Base-by-base conservation (phyloP, 176 grass and related monocot genomes). In the Musa beccarii region DNA sequence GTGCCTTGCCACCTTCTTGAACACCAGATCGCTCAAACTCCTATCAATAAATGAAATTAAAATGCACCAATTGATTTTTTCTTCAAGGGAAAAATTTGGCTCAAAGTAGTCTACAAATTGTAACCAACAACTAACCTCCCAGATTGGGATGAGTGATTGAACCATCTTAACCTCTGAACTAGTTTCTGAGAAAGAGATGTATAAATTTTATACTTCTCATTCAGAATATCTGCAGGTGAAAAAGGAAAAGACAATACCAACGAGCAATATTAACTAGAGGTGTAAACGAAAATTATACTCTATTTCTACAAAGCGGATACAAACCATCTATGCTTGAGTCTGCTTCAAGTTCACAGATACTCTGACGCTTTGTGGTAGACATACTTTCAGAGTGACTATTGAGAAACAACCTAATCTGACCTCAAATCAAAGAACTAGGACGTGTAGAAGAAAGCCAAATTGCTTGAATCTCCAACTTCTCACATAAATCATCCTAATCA, bases 331-430 rank as follows among this genome's bases (percentile, higher is more conserved):
- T 82, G 78, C 79, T 85, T 57, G 82, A 83, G 78, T 97, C 90
- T 69, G 79, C 93, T 83, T 97, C 93, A 69, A 97, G 94, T 82
- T 90, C 92, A 69, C 78, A 90, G 68, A 85, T 89, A 88, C 90
- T 97, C 52, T 97, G 94, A 66, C 94, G 87, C 66, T 69, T 84
- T 20, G 73, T 34, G 1, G 21, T 61, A 66, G 53, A 68, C 1
- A 68, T 56, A 9, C 14, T 69, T 82, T 85, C 89, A 61, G 10
- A 72, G 53, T n/a, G 80, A 29, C 11, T 11, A 53, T 80, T 49
- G 43, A 52, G 56, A 81, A 81, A 54, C 57, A 56, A 80, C 74
- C 59, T 79, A 90, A 84, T 26, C 68, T 11, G 80, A 51, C 82
- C 92, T n/a, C n/a, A 80, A 34, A 92, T 72, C 78, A 84, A 90